Base-by-base conservation (phyloP, 2,329 filamentous ascomycete genomes). In the Cercospora zeae-maydis region DNA sequence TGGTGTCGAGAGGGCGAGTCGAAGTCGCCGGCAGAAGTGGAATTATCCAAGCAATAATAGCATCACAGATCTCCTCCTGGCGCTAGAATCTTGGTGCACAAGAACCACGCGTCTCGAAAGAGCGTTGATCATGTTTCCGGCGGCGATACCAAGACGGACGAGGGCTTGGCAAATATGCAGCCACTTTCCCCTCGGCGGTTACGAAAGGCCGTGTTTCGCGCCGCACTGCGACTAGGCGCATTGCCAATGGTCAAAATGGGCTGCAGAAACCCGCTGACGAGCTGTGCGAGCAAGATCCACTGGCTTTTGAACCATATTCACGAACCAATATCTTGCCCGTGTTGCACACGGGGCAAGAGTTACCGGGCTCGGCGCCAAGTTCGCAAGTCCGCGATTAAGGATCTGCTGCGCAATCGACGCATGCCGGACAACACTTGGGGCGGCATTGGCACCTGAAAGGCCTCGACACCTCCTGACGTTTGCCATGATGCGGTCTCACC, bases 1-100 rank as follows among this genome's bases (percentile, higher is more conserved):
- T 45, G 39, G 39, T 42, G 39, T 51, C 10, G 24, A n/a, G 47
- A 51, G 33, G 33, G 39, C 30, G 53, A 56, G 19, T 39, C 11
- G 33, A 34, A 33, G 27, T 33, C 14, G 51, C 10, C 31, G 31
- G 24, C 33, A 31, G 51, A 34, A 30, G 33, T 56, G 16, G 34
- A 13, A 51, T 30, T 36, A 16, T 36, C 27, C 42, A 36, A 21
- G 31, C 42, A 59, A 59, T 59, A 52, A 37, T 52, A 59, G 56
- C 42, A 52, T 51, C 27, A 36, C 39, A 51, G n/a, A 47, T 36
- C 39, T 36, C 31, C 42, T 24, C 36, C 24, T 42, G 34, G 42
- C 56, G 56, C 55, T 58, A 58, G 39, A n/a, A 58, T 58, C 55
- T 58, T 58, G 55, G 55, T 47, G 27, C 24, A 42, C 34, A 19